Evolutionary conservation across 371 early-diverging fungal genomes (phyloP), one percentile per base, ranked within the genome.

Genomic region (Coemansia sp.): DNA sequence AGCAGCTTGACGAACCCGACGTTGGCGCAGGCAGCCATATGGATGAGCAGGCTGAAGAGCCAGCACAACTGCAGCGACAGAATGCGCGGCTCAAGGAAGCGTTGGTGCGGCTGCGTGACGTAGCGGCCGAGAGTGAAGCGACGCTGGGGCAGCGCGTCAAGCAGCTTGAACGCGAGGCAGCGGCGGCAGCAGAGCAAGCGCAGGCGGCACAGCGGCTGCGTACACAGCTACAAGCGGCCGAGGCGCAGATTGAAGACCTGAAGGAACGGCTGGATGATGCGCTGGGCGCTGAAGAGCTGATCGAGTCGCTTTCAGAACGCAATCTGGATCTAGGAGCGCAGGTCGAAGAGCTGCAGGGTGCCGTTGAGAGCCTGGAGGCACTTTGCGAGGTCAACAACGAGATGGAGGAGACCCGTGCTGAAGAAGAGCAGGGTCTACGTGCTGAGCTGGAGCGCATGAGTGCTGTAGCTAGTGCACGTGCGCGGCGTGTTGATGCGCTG

Each of bases 11-110:
- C 39, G 96, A 95, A 67, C 82, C 92, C 55, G 88, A 87, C 68
- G 26, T 24, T 14, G 26, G 11, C 6, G 13, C 29, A 18, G 48
- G 34, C 27, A 14, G 14, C 14, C 26, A 6, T 14, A 2, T 18
- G 13, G 59, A 13, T 10, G 80, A 82, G 54, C 82, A 86, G 0
- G 81, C 85, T 2, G 66, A 87, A n/a, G 89, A 90, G 68, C 77
- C 85, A 5, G 68, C 84, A 13, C 88, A 94, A 69, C 67, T 93
- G 52, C 85, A 90, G 70, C 81, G 84, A 57, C 94, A 95, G 67
- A 95, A 91, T 68, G 94, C 92, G 53, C 84, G 95, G 29, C 82
- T 95, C 59, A 90, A 89, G 68, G 93, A 92, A 45, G 97, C 97
- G 6, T 83, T 97, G 26, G 71, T 89, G 56, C 84, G 84, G 82